Conservation (phyloP, 2,329 filamentous ascomycete genomes). For the Epichloe glyceriae region DNA sequence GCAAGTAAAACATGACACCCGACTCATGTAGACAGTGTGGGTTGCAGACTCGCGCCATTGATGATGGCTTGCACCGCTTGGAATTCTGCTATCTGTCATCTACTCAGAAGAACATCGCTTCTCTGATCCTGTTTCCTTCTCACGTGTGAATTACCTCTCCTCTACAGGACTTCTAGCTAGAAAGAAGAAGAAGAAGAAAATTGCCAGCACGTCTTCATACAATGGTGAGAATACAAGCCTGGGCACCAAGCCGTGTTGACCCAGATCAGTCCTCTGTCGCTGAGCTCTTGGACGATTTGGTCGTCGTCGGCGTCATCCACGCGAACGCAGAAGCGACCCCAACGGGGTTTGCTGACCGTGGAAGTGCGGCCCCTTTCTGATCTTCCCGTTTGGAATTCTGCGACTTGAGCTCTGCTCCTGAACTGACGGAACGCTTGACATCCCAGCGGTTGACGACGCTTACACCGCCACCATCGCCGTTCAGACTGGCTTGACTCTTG, state of each 20-base stretch:
- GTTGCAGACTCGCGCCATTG: too few species aligned
- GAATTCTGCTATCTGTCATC: background rate
- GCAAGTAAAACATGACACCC: too few species aligned
- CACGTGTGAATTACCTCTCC: conserved; percentile 8
- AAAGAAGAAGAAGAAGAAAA: too few species aligned
- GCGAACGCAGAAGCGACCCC: conserved; percentile 89
- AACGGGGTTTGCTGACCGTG: conserved; percentile 64
- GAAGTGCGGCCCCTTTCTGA: conserved; percentile 27
- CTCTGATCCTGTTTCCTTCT: background rate
- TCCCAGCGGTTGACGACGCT: conserved; percentile 35
- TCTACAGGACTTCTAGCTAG: conserved; percentile 5
- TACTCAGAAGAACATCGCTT: background rate
- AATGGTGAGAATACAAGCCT: background rate
- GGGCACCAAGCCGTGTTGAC: background rate
- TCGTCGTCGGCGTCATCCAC: conserved; percentile 59
- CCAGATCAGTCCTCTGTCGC: conserved; percentile 14
- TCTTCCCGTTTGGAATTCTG: conserved; percentile 25
- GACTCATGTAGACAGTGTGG: too few species aligned
- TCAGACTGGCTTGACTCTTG: conserved; percentile 34
- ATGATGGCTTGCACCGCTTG: background rate
- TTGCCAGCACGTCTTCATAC: background rate
- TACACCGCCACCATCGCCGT: conserved; percentile 15
- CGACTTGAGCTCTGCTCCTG: conserved; percentile 24
- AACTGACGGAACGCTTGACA: conserved; percentile 35
- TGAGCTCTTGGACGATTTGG: conserved; percentile 23